Base-by-base conservation (phyloP, 768 basidiomycete genomes). In the Lactarius hatsudake region DNA sequence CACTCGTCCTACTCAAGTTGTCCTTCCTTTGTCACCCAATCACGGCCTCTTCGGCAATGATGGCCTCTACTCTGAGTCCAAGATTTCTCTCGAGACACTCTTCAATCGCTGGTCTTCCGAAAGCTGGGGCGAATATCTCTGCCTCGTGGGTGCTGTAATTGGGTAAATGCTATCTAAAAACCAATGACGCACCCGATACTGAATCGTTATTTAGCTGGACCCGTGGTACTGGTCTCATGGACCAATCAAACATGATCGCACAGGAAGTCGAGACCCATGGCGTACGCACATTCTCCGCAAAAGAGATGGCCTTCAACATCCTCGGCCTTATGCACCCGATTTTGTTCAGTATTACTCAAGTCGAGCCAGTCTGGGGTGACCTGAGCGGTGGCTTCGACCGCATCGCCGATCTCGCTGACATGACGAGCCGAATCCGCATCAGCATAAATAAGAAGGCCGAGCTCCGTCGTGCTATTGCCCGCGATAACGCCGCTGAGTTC, bases 281-380 rank as follows among this genome's bases (percentile, higher is more conserved):
- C 68, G 93, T 97, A 66, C 87, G 97, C 71, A 99, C 97, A 1
- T 99, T 98, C 86, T 98, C 96, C 0, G 91, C 97, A 34, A 98
- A 98, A 81, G 97, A 99, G 80, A 99, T 98, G 97, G 96, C 97
- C 0, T 99, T 99, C 87, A 99, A 99, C 79, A 94, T 99, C 73
- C 89, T 99, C 63, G 96, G 97, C 67, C 84, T 99, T 59, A 98
- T 99, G 96, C 97, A 99, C 75, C 97, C 97, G 54, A 87, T 98
- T 7, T 85, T 99, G 62, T 98, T 98, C 87, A 97, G 96, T 78
- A 96, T 99, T 74, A 97, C 96, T 13, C 97, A 99, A 77, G 96
- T 98, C 56, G 96, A 99, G 76, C 96, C 97, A 10, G 96, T 98
- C 75, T 98, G 97, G 97, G 97, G 96, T 63, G 97, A 98, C 76